phyloP scores from a whole-genome alignment of 1,139 yeast genomes.

The Zhuliangozyma parablackwelliae region DNA sequence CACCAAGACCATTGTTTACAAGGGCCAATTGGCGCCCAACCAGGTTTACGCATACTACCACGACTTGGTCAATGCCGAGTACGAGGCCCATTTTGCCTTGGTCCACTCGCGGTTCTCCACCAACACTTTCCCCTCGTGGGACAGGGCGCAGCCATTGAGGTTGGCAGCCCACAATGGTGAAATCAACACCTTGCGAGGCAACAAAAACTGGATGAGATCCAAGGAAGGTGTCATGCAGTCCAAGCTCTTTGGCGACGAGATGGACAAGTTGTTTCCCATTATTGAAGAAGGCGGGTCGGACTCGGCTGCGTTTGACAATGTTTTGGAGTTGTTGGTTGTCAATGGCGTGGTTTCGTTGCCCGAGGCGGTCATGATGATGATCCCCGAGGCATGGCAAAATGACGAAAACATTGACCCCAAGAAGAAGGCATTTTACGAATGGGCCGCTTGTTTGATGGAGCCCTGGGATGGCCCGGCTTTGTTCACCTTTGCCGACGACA shows the following conservation, averaged over 20 bases:
- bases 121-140: constrained; percentile 99
- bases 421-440: constrained; percentile 91
- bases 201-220: constrained; percentile 98
- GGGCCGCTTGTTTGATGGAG: constrained; percentile 99
- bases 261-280: constrained; percentile 87
- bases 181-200: constrained; percentile 93
- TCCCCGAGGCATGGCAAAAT: constrained; percentile 98
- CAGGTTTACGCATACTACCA: constrained; percentile 94
- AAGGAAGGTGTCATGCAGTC: constrained; percentile 96
- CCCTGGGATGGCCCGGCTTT: constrained; percentile 99
- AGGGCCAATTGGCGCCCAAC: constrained; percentile 95
- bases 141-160: constrained; percentile 96
- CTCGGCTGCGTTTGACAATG: constrained; percentile 98
- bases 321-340: constrained; percentile 82
- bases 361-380: constrained; percentile 94
- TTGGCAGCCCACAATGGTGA: constrained; percentile 99
- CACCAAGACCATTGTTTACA: constrained; percentile 86
- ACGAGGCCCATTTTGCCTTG: constrained; percentile 91
- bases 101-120: constrained; percentile 98
- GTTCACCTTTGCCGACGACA: constrained; percentile 93
- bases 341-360: constrained; percentile 92
- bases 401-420: constrained; percentile 82
- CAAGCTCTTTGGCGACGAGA: constrained; percentile 80
- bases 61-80: constrained; percentile 87
- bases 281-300: constrained; percentile 99